Evolutionary conservation across 345 rosid genomes (phyloP), one percentile per base, ranked within the genome.

Genomic region (Lepidium sativum): DNA sequence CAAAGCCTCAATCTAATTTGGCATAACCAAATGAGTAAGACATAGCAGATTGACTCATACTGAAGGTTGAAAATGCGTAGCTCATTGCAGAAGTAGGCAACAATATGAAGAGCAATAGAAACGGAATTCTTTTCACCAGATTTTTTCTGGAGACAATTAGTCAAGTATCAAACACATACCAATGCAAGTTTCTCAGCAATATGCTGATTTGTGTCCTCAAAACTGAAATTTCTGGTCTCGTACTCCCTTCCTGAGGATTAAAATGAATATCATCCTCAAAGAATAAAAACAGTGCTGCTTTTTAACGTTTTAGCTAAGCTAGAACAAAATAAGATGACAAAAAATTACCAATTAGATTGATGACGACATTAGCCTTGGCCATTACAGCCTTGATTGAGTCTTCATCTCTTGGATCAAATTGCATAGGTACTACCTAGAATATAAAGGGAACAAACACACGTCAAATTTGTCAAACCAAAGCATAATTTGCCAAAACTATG

Each of bases 341-440:
- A 37, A 17, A 37, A 18, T 9, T 83, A 91, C 99, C 99, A 31
- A 95, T 85, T 39, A 95, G 97, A 80, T 91, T 95, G 78, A 95
- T 85, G 41, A 95, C 95, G 25, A 91, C 94, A 73, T 95, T 95
- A 61, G 99, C 99, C 82, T 95, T 95, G 31, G 99, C 97, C 97
- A 95, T 88, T 49, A 84, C 96, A 70, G 99, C 96, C 80, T 95
- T 95, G 64, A 95, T 80, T 8, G 97, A 91, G 72, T 71, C 71
- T 75, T 95, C 99, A 73, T 95, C 96, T 68, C 96, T 84, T 49
- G 95, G 95, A 76, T 91, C 77, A 47, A 76, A 95, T 54, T 91
- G 67, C 99, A 95, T 88, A 1, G 97, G 97, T 44, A 95, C 99
- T 18, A 95, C 88, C 99, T 91, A 84, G 73, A 75, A 67, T 17